Base-by-base conservation (phyloP, 2,329 filamentous ascomycete genomes). In the Myotisia sp. region DNA sequence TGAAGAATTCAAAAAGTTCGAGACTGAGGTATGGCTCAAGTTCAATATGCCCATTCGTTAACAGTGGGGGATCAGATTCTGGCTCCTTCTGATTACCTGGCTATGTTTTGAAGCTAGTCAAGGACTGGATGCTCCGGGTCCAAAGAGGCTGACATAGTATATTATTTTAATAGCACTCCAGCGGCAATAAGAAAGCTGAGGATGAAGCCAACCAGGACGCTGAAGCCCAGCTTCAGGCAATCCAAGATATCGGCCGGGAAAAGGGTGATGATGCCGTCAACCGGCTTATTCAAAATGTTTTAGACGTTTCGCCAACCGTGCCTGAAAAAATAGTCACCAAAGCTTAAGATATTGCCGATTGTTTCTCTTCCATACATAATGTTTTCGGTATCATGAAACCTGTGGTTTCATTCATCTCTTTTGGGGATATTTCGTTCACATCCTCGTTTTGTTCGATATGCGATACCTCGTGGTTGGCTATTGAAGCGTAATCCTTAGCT, bases 91-190 rank as follows among this genome's bases (percentile, higher is more conserved):
- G 8, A 24, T 24, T 12, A 12, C 22, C 12, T 8, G 12, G 22
- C 8, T 24, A 24, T 9, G 3, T 8, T 24, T 8, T 12, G 22
- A 24, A 12, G 8, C 22, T n/a, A n/a, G n/a, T n/a, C n/a, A n/a
- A n/a, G n/a, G n/a, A n/a, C n/a, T n/a, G n/a, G n/a, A n/a, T n/a
- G n/a, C n/a, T n/a, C n/a, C n/a, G n/a, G n/a, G n/a, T n/a, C n/a
- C n/a, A n/a, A n/a, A n/a, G n/a, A n/a, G n/a, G n/a, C n/a, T n/a
- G n/a, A n/a, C n/a, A n/a, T n/a, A n/a, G n/a, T n/a, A n/a, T n/a
- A n/a, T n/a, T n/a, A n/a, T n/a, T n/a, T n/a, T n/a, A n/a, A n/a
- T 23, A 95, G 87, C 87, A 98, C 65, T 79, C 81, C 50, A 82
- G 82, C 59, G 86, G 86, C 52, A 94, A 94, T 70, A 74, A 79